Conservation (phyloP, 345 rosid genomes). For the Euphorbia tirucalli region DNA sequence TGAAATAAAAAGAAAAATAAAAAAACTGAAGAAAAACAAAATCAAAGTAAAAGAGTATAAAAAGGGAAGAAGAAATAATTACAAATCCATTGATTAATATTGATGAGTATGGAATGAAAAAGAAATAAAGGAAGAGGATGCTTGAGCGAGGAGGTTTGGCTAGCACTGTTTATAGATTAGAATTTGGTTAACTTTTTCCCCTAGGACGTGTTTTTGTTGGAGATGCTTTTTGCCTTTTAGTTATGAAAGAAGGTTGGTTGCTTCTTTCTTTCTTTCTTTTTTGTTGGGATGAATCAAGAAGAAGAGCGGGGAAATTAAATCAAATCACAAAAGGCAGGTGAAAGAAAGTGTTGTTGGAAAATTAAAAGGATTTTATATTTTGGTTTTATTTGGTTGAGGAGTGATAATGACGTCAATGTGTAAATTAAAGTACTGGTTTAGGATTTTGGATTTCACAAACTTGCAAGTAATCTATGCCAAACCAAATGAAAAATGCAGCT, state of each 20-base stretch:
- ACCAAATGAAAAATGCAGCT: background rate
- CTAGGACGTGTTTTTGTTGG: background rate
- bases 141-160: background rate
- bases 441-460: background rate
- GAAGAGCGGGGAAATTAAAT: too few species aligned
- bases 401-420: background rate
- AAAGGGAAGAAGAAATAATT: background rate
- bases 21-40: too few species aligned
- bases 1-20: conserved; percentile 16
- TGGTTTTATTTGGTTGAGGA: background rate
- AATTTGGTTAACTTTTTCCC: background rate
- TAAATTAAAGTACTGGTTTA: background rate
- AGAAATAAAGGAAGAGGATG: too few species aligned
- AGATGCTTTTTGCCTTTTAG: conserved; percentile 20
- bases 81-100: conserved; percentile 45
- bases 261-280: too few species aligned
- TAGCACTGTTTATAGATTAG: background rate
- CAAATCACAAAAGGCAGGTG: background rate
- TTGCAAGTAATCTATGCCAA: background rate
- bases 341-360: background rate
- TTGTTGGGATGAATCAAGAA: too few species aligned
- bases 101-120: background rate
- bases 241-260: background rate
- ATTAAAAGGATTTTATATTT: background rate
- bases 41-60: background rate